Evolutionary conservation across 106 monocot species (phyloP).

Genomic region (Dendrobium catenatum): DNA sequence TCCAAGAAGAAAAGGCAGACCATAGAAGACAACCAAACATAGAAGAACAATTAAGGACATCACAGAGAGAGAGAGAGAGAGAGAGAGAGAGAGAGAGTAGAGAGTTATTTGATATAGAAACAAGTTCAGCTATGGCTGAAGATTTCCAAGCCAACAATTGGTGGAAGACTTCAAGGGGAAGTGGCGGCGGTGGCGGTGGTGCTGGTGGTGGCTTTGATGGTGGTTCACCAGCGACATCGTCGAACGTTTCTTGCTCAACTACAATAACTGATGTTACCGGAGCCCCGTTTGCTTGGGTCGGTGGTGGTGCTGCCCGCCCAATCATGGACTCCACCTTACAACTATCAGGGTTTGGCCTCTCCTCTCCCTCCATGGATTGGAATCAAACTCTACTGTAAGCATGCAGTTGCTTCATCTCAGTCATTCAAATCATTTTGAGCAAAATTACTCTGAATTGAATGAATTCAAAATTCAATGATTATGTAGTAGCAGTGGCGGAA

Average conservation of each 20-base stretch:
- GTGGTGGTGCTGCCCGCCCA: background rate
- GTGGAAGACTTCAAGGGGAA: background rate
- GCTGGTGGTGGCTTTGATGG: too few relatives aligned
- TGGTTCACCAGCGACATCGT: background rate
- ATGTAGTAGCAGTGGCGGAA: background rate
- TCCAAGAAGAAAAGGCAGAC: background rate
- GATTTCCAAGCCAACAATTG: background rate
- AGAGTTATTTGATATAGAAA: background rate
- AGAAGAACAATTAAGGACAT: background rate
- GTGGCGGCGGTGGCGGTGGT: background rate
- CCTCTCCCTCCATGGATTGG: conserved; percentile 7
- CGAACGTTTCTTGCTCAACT: background rate
- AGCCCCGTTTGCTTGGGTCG: too few relatives aligned
- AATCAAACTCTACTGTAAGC: conserved; percentile 3
- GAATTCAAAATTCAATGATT: too few relatives aligned
- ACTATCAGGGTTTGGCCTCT: background rate
- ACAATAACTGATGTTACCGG: background rate
- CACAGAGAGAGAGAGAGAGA: background rate
- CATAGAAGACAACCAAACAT: too few relatives aligned
- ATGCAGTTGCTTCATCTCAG: background rate
- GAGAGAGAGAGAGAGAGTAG: background rate
- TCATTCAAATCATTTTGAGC: background rate
- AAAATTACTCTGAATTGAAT: background rate
- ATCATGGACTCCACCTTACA: background rate
- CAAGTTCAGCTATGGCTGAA: background rate